These are phyloP conservation scores for Mrakia hoshinonis DNA, from an alignment of 768 basidiomycete species.

Conservation along the genomic window DNA sequence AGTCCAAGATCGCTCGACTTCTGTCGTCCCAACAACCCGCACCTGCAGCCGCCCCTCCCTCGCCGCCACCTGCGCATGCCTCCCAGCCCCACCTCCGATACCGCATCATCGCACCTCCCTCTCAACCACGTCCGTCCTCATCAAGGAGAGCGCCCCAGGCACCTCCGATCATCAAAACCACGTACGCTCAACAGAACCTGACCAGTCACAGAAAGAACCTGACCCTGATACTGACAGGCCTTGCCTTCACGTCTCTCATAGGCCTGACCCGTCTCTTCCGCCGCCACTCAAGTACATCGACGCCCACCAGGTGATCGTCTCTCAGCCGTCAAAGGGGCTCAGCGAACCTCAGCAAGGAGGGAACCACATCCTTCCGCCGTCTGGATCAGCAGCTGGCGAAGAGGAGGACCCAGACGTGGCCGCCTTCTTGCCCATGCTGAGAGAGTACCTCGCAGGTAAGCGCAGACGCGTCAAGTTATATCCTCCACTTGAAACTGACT, in stretches of 20 bases:
- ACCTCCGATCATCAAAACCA: background rate
- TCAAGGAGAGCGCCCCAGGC: background rate
- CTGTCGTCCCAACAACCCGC: conserved; percentile 2
- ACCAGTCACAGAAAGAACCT: no score
- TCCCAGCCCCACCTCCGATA: conserved; percentile 10
- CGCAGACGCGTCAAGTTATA: background rate
- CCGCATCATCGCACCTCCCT: background rate
- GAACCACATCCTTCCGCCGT: conserved; percentile 5
- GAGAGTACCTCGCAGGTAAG: conserved; percentile 38
- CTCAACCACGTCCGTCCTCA: conserved; percentile 4
- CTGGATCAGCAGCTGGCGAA: conserved; percentile 6
- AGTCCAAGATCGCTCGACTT: conserved; percentile 24
- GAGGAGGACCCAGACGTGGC: conserved; percentile 38
- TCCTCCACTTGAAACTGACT: background rate
- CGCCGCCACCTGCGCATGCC: background rate
- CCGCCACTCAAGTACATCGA: conserved; percentile 3
- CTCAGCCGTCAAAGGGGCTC: background rate
- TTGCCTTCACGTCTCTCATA: background rate
- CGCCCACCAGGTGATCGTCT: conserved; percentile 2
- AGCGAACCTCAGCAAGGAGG: background rate
- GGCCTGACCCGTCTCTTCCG: conserved; percentile 10
- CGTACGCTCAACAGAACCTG: background rate
- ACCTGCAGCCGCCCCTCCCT: background rate
- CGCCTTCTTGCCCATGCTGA: conserved; percentile 40
- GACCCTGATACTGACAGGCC: conserved; percentile 16